Conservation (phyloP, 192 early-diverging fungal genomes). For the Thoreauomyces humboldtii region DNA sequence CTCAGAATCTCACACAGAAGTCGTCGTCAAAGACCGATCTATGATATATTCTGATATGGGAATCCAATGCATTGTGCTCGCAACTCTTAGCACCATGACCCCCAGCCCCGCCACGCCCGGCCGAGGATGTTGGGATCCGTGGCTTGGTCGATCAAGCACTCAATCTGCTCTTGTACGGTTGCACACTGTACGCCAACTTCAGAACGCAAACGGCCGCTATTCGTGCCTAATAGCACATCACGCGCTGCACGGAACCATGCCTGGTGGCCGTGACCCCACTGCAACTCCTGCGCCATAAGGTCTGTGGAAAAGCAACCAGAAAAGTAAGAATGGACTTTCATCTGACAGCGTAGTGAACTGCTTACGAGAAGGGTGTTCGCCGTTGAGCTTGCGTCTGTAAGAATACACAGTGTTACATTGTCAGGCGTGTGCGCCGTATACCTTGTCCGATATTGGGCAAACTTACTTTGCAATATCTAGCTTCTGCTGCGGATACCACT, state of each 20-base stretch:
- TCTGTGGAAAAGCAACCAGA: slow-evolving; percentile 26
- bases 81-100: slow-evolving; percentile 40
- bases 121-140: slow-evolving; percentile 70
- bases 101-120: slow-evolving; percentile 68
- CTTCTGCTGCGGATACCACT: slow-evolving; percentile 78
- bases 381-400: slow-evolving; percentile 55
- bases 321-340: too few species aligned
- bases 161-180: slow-evolving; percentile 62
- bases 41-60: too few species aligned
- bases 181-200: slow-evolving; percentile 40
- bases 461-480: slow-evolving; percentile 56
- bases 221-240: slow-evolving; percentile 37
- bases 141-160: slow-evolving; percentile 72
- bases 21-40: too few species aligned
- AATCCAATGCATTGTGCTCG: too few species aligned
- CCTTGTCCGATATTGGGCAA: neutral
- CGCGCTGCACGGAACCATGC: slow-evolving; percentile 45
- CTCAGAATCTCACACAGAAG: too few species aligned
- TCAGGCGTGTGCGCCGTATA: neutral
- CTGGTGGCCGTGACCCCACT: slow-evolving; percentile 60
- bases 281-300: slow-evolving; percentile 56
- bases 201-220: slow-evolving; percentile 44
- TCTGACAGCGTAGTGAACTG: too few species aligned
- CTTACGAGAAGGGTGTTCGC: slow-evolving; percentile 68
- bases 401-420: neutral